A percentile compares a stretch with the other conserved stretches of the same genome.
phyloP scores from a whole-genome alignment of 768 basidiomycete species.

The Panus rudis region DNA sequence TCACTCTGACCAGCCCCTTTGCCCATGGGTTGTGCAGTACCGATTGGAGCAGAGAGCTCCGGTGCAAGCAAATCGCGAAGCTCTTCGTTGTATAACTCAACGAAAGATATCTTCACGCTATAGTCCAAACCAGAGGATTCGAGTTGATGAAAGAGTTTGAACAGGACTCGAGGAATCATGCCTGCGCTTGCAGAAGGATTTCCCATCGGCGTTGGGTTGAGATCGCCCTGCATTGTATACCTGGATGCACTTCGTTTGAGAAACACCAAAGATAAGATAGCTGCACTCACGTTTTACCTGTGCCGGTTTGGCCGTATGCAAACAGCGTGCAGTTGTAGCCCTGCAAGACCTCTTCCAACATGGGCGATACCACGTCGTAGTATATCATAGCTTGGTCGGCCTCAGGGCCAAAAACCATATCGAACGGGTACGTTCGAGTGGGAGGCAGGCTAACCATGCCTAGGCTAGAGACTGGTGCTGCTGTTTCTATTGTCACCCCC shows the following conservation, averaged over 20 bases:
- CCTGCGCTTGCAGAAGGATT: slow-evolving; percentile 87
- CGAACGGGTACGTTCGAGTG: slow-evolving; percentile 86
- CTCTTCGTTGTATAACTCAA: slow-evolving; percentile 98
- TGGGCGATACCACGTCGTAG: slow-evolving; percentile 86
- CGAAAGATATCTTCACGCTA: slow-evolving; percentile 87
- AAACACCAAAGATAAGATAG: background rate
- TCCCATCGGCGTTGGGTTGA: slow-evolving; percentile 74
- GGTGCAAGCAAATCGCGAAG: slow-evolving; percentile 84
- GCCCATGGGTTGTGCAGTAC: slow-evolving; percentile 74
- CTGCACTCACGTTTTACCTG: slow-evolving; percentile 89
- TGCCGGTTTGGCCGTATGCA: slow-evolving; percentile 97
- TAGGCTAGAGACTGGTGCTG: slow-evolving; percentile 57
- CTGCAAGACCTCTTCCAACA: slow-evolving; percentile 87
- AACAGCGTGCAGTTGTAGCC: slow-evolving; percentile 98
- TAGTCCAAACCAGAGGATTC: slow-evolving; percentile 74
- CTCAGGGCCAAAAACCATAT: slow-evolving; percentile 93
- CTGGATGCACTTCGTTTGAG: slow-evolving; percentile 27
- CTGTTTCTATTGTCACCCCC: slow-evolving; percentile 76
- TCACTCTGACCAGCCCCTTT: slow-evolving; percentile 36
- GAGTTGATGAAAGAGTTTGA: slow-evolving; percentile 84
- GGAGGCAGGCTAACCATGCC: slow-evolving; percentile 73
- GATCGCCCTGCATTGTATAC: slow-evolving; percentile 97
- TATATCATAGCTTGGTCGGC: slow-evolving; percentile 94
- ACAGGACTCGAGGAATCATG: slow-evolving; percentile 91
- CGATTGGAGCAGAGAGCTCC: slow-evolving; percentile 66